These are phyloP conservation scores for Macrolepiota albuminosa DNA, from an alignment of 768 basidiomycete genomes.

Conservation along the genomic window DNA sequence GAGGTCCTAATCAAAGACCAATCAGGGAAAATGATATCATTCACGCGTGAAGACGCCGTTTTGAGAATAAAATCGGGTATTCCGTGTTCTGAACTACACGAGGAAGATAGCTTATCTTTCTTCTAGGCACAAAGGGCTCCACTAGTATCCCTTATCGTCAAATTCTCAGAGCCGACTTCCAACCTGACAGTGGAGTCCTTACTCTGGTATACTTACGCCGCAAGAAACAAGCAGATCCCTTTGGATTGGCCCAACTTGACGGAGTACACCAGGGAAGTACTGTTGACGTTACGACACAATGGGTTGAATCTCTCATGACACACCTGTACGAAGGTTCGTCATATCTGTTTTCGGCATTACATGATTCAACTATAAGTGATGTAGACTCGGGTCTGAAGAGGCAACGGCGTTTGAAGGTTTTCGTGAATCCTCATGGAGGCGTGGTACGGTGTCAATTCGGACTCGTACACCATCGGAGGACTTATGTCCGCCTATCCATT, in stretches of 20 bases:
- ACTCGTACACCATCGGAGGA: not conserved
- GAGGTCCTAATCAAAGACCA: constrained; percentile 12
- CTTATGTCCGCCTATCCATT: not conserved
- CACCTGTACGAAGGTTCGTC: constrained; percentile 58
- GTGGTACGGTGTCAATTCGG: constrained; percentile 41
- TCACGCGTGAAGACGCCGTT: constrained; percentile 11
- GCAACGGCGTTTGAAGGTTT: constrained; percentile 52
- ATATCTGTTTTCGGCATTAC: not conserved
- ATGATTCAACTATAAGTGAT: not conserved
- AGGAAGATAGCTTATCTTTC: not conserved
- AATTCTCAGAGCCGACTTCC: constrained; percentile 49
- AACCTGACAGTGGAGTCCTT: constrained; percentile 27
- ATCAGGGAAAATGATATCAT: constrained; percentile 9
- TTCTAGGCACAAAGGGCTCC: constrained; percentile 14
- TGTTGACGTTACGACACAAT: constrained; percentile 33
- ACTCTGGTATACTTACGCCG: constrained; percentile 49
- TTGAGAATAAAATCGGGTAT: constrained; percentile 16
- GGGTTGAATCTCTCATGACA: constrained; percentile 51
- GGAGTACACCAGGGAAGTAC: constrained; percentile 37
- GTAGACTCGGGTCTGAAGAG: constrained; percentile 48
- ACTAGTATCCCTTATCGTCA: constrained; percentile 38
- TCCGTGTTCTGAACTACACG: not conserved
- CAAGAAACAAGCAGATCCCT: constrained; percentile 33
- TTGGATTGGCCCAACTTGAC: constrained; percentile 36
- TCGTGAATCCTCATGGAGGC: constrained; percentile 83